These are phyloP conservation scores for Pyrenophora graminea DNA, from an alignment of 2,329 filamentous ascomycete species.

Conservation along the genomic window DNA sequence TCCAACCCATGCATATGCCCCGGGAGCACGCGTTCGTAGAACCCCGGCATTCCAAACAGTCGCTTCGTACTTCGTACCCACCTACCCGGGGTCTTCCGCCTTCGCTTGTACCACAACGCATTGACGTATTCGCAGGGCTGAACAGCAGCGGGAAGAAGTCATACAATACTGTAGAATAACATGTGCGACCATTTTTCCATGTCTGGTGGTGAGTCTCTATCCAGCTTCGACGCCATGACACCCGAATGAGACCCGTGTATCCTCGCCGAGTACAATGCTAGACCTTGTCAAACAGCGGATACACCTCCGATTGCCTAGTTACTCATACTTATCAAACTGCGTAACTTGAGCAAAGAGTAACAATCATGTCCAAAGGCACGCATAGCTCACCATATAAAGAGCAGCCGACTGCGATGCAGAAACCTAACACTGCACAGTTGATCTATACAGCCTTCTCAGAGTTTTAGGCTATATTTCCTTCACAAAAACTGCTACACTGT, in stretches of 20 bases:
- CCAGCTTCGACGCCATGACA: background rate
- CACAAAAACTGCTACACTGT: background rate
- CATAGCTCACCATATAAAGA: constrained; percentile 2
- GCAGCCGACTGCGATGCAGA: background rate
- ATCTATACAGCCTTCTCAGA: background rate
- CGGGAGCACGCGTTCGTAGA: constrained; percentile 25
- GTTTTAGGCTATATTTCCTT: background rate
- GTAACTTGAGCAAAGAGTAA: background rate
- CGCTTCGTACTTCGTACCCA: constrained; percentile 15
- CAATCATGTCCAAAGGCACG: background rate
- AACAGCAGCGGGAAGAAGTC: background rate
- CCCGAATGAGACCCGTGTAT: background rate
- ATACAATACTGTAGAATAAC: background rate
- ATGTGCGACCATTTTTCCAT: background rate
- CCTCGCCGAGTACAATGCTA: background rate
- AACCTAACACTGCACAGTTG: background rate
- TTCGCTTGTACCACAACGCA: constrained; percentile 3
- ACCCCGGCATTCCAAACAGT: constrained; percentile 6
- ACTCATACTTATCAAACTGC: constrained; percentile 22
- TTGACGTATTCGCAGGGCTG: background rate
- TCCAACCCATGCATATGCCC: constrained; percentile 7
- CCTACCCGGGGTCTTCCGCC: constrained; percentile 10
- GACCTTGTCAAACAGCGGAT: constrained; percentile 5
- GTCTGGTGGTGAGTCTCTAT: background rate
- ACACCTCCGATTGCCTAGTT: constrained; percentile 15